A percentile compares a stretch with the other conserved stretches of the same genome.
Conservation (phyloP, 305 asterid genomes). For the Euphrasia arctica region DNA sequence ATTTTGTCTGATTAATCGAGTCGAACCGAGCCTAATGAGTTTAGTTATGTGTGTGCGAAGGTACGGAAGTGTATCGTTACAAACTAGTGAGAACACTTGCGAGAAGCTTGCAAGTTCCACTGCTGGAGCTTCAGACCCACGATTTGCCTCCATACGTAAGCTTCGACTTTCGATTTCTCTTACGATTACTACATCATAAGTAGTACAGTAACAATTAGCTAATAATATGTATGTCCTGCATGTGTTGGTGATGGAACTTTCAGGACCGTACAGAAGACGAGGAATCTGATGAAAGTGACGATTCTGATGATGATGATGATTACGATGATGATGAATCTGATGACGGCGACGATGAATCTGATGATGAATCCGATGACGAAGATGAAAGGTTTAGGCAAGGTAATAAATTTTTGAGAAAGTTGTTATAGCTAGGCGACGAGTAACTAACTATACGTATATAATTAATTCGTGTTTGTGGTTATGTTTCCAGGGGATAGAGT, state of each 20-base stretch:
- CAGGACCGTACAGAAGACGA: background rate
- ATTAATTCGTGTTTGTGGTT: background rate
- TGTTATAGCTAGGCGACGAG: too few relatives aligned
- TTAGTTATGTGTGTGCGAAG: slow-evolving; percentile 30
- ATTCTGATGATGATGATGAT: slow-evolving; percentile 24
- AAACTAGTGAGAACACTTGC: slow-evolving; percentile 83
- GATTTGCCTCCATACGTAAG: slow-evolving; percentile 79
- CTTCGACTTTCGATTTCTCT: slow-evolving; percentile 7
- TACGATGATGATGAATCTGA: background rate
- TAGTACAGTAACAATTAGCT: too few relatives aligned
- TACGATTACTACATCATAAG: background rate
- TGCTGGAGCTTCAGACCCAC: slow-evolving; percentile 71
- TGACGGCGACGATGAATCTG: slow-evolving; percentile 55
- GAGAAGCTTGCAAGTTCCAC: slow-evolving; percentile 59
- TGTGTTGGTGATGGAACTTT: background rate
- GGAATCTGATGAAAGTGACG: slow-evolving; percentile 20
- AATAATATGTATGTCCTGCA: too few relatives aligned
- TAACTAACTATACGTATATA: background rate
- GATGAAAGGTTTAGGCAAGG: slow-evolving; percentile 26
- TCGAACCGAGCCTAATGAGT: background rate
- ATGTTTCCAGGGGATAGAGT: slow-evolving; percentile 62
- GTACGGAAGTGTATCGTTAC: slow-evolving; percentile 74
- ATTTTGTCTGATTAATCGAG: background rate
- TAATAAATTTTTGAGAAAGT: background rate
- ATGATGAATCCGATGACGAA: slow-evolving; percentile 41